Conservation (phyloP, 352 stramenopile species). For the Phytopythium kandeliae region DNA sequence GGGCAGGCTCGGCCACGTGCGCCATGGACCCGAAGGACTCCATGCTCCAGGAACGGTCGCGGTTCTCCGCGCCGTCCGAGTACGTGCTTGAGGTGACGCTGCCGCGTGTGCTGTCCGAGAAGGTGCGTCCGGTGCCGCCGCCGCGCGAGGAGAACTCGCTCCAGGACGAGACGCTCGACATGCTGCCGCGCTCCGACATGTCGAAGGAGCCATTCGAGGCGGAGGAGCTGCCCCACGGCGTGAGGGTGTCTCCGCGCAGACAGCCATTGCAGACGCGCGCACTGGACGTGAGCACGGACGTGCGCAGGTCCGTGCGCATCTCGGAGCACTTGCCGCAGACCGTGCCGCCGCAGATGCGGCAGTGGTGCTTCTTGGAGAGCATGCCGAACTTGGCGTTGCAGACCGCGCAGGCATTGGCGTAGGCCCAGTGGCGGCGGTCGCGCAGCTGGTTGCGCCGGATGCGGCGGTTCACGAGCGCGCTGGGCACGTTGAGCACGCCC, state of each 20-base stretch:
- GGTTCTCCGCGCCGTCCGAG: conserved; percentile 3
- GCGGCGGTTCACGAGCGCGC: conserved; percentile 63
- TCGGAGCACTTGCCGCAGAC: conserved; percentile 77
- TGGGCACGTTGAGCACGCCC: conserved; percentile 50
- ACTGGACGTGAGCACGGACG: conserved; percentile 24
- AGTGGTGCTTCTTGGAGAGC: conserved; percentile 76
- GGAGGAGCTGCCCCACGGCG: conserved; percentile 9
- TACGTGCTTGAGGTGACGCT: conserved; percentile 31
- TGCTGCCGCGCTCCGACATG: conserved; percentile 14
- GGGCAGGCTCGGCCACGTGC: not conserved
- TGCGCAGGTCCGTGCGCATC: conserved; percentile 38
- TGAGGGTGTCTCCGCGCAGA: conserved; percentile 48
- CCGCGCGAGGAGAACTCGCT: conserved; percentile 6
- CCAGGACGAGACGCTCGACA: conserved; percentile 23
- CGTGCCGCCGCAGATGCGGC: conserved; percentile 59
- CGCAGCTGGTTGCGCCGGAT: conserved; percentile 61
- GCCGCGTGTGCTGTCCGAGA: conserved; percentile 5
- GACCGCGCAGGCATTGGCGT: conserved; percentile 52
- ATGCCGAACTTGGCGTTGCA: conserved; percentile 59
- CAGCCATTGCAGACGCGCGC: conserved; percentile 70
- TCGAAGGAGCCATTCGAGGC: conserved; percentile 3
- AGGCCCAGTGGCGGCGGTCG: conserved; percentile 50
- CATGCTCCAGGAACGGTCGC: conserved; percentile 8
- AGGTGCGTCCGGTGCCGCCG: conserved; percentile 4
- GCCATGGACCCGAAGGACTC: conserved; percentile 4